Evolutionary conservation across 345 rosid genomes (phyloP).

Genomic region (Euphorbia peplus): DNA sequence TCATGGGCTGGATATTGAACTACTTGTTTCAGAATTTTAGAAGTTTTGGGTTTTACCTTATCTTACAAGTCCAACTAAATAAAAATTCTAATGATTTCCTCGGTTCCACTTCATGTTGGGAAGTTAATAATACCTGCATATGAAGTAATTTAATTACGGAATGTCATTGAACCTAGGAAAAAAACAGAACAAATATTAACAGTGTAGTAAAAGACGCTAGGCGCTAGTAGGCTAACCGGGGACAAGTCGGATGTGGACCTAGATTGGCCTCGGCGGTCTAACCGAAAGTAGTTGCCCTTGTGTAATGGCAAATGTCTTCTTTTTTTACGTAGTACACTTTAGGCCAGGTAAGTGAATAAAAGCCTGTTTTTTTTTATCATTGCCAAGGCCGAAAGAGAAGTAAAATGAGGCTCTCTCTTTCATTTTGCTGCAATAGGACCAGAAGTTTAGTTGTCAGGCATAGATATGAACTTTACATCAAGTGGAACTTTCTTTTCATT

Average conservation of each 20-base stretch:
- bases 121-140: too few species aligned
- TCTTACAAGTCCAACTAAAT: not conserved
- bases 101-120: too few species aligned
- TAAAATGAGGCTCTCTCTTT: not conserved
- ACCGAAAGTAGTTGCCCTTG: slow-evolving; percentile 6
- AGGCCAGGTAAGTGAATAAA: not conserved
- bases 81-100: not conserved
- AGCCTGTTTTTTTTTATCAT: not conserved
- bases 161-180: too few species aligned
- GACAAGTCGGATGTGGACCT: too few species aligned
- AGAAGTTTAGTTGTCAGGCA: not conserved
- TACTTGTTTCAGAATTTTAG: not conserved
- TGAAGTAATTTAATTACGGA: too few species aligned
- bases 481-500: slow-evolving; percentile 1
- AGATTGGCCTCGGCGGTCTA: too few species aligned
- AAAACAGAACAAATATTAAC: too few species aligned
- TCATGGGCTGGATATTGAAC: not conserved
- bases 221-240: too few species aligned
- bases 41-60: not conserved
- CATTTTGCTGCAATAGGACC: not conserved
- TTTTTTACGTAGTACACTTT: not conserved
- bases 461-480: not conserved
- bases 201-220: too few species aligned
- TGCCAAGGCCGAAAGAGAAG: slow-evolving; percentile 9
- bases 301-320: not conserved